These are phyloP conservation scores for Diaporthe longicolla DNA, from an alignment of 2,329 filamentous ascomycete species.

Conservation along the genomic window DNA sequence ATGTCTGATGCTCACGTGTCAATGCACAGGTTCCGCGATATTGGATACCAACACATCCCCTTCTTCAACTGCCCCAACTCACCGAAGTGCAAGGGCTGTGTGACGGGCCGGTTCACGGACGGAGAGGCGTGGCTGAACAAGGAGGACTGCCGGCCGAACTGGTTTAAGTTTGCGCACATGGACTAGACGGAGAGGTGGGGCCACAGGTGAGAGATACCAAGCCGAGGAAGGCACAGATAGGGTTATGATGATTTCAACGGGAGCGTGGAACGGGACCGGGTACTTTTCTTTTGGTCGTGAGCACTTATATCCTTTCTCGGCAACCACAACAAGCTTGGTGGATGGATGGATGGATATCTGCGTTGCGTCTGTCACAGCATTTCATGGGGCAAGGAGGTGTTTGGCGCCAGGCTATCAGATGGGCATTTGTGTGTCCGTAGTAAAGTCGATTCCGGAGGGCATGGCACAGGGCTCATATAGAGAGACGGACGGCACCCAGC, in stretches of 20 bases:
- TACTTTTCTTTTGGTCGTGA: slow-evolving; percentile 30
- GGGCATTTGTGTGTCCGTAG: slow-evolving; percentile 27
- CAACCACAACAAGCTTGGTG: slow-evolving; percentile 33
- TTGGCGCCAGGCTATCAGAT: slow-evolving; percentile 40
- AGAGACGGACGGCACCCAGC: background rate
- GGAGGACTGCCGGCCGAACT: slow-evolving; percentile 95
- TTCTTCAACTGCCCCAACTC: slow-evolving; percentile 99
- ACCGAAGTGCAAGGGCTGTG: slow-evolving; percentile 90
- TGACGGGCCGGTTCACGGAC: slow-evolving; percentile 89
- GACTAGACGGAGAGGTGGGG: slow-evolving; percentile 61
- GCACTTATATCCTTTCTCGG: slow-evolving; percentile 35
- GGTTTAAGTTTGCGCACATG: slow-evolving; percentile 96
- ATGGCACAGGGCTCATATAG: background rate
- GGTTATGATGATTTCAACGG: slow-evolving; percentile 36
- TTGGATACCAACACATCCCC: slow-evolving; percentile 97
- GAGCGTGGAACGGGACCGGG: slow-evolving; percentile 2
- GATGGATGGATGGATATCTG: slow-evolving; percentile 39
- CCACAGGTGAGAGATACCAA: slow-evolving; percentile 34
- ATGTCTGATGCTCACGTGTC: slow-evolving; percentile 15
- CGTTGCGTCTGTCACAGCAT: slow-evolving; percentile 36
- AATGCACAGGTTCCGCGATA: slow-evolving; percentile 90
- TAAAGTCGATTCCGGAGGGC: slow-evolving; percentile 23
- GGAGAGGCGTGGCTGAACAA: slow-evolving; percentile 87
- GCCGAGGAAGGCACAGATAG: slow-evolving; percentile 4
- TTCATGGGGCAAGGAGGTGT: slow-evolving; percentile 39